These are phyloP conservation scores for Carnegiea gigantea DNA, from an alignment of 179 eudicot species.

Conservation along the genomic window DNA sequence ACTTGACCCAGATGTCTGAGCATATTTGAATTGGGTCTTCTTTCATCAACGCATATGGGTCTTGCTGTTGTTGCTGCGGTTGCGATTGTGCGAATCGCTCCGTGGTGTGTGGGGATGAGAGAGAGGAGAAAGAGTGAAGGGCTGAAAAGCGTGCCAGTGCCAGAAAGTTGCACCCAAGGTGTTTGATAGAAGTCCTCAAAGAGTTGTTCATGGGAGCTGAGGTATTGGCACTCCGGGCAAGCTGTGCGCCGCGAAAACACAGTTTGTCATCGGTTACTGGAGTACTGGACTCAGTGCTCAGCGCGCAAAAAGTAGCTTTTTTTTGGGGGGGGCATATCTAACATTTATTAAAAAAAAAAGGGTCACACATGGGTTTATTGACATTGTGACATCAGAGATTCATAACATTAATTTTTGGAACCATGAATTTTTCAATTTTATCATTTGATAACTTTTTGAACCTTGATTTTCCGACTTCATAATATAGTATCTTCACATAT, in stretches of 20 bases:
- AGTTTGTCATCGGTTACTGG: background rate
- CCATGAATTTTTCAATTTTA: too few species aligned
- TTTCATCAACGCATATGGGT: constrained; percentile 54
- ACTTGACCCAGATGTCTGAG: constrained; percentile 67
- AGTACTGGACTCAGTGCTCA: too few species aligned
- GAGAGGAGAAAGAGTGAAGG: constrained; percentile 11
- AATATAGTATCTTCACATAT: too few species aligned
- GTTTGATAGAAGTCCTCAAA: constrained; percentile 8
- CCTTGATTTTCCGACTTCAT: too few species aligned
- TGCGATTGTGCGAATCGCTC: background rate
- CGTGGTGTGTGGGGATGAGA: background rate
- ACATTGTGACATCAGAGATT: too few species aligned
- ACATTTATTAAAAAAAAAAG: too few species aligned
- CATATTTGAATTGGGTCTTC: constrained; percentile 74
- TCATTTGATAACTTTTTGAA: too few species aligned
- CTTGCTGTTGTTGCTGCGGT: constrained; percentile 26
- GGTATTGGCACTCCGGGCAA: background rate
- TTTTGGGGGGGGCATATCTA: too few species aligned
- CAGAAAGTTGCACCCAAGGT: constrained; percentile 1
- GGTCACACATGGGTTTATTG: too few species aligned
- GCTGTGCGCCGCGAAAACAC: background rate
- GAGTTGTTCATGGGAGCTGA: background rate
- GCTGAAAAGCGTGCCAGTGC: background rate
- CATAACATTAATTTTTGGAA: too few species aligned
- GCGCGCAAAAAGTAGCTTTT: too few species aligned